Conservation (phyloP, 371 early-diverging fungal genomes). For the Mucor sp. region DNA sequence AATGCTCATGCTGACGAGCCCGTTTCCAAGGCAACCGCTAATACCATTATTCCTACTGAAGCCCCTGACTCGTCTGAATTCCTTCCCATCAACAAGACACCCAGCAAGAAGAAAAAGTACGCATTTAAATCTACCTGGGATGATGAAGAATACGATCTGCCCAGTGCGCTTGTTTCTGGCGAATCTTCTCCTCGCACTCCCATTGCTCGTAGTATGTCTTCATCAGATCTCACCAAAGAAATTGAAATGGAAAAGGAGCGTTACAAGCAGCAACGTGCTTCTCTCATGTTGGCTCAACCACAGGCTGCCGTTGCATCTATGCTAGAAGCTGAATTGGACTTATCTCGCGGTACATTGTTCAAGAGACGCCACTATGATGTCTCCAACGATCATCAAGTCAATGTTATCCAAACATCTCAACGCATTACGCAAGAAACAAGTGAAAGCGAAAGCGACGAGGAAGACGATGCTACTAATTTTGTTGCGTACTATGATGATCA, state of each 20-base stretch:
- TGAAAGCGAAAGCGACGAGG: background rate
- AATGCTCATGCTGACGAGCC: background rate
- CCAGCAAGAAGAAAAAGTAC: background rate
- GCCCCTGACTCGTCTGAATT: background rate
- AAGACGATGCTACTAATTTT: background rate
- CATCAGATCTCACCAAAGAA: constrained; percentile 15
- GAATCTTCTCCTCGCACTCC: constrained; percentile 32
- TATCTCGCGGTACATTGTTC: constrained; percentile 26
- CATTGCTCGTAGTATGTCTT: constrained; percentile 2
- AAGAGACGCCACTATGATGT: constrained; percentile 7
- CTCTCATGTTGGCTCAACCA: constrained; percentile 18
- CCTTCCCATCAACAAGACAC: background rate
- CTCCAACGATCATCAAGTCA: background rate
- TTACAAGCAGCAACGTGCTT: constrained; percentile 23
- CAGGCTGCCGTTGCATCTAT: constrained; percentile 23
- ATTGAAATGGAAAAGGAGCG: constrained; percentile 28
- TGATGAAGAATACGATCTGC: constrained; percentile 17
- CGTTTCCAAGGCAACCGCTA: background rate
- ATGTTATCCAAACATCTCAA: background rate
- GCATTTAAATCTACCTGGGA: constrained; percentile 22
- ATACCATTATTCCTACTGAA: background rate
- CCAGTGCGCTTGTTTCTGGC: constrained; percentile 17
- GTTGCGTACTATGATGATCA: constrained; percentile 16
- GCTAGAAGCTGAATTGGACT: constrained; percentile 31
- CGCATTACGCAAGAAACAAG: background rate